Conservation (phyloP, 2,329 filamentous ascomycete species). For the Alternaria gaisen region DNA sequence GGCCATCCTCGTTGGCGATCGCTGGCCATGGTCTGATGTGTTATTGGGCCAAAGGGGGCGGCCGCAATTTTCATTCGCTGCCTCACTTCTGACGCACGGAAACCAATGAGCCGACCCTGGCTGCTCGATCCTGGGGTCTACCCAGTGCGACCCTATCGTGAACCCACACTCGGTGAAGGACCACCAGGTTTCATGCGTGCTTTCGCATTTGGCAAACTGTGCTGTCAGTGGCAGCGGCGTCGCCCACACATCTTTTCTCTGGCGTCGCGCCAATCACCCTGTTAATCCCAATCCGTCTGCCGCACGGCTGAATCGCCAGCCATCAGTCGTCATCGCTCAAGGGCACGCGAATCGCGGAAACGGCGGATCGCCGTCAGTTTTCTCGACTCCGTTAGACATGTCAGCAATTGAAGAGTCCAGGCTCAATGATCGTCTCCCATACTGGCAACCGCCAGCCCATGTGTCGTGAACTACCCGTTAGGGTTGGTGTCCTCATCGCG, state of each 20-base stretch:
- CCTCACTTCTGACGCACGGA: slow-evolving; percentile 31
- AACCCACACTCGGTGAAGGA: slow-evolving; percentile 22
- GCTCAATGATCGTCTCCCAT: slow-evolving; percentile 14
- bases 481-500: slow-evolving; percentile 10
- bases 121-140: slow-evolving; percentile 19
- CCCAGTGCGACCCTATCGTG: slow-evolving; percentile 35
- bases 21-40: slow-evolving; percentile 1
- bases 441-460: slow-evolving; percentile 12
- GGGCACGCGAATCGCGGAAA: slow-evolving; percentile 15
- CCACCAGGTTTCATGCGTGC: slow-evolving; percentile 33
- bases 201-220: slow-evolving; percentile 27
- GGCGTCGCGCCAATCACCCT: slow-evolving; percentile 25
- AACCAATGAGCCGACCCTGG: slow-evolving; percentile 22
- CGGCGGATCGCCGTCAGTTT: slow-evolving; percentile 19
- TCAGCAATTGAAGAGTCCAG: slow-evolving; percentile 10
- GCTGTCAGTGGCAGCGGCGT: slow-evolving; percentile 27
- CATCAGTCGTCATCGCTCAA: slow-evolving; percentile 28
- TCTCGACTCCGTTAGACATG: slow-evolving; percentile 18
- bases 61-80: slow-evolving; percentile 35
- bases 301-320: slow-evolving; percentile 27
- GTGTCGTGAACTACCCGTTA: slow-evolving; percentile 16
- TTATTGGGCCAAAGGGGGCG: slow-evolving; percentile 30
- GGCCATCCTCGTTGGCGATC: slow-evolving; percentile 42
- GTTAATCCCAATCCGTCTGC: slow-evolving; percentile 24
- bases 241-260: slow-evolving; percentile 12